Evolutionary conservation across 257 asterid species (phyloP), one percentile per base, ranked within the genome.

Genomic region (Craterostigma plantagineum): DNA sequence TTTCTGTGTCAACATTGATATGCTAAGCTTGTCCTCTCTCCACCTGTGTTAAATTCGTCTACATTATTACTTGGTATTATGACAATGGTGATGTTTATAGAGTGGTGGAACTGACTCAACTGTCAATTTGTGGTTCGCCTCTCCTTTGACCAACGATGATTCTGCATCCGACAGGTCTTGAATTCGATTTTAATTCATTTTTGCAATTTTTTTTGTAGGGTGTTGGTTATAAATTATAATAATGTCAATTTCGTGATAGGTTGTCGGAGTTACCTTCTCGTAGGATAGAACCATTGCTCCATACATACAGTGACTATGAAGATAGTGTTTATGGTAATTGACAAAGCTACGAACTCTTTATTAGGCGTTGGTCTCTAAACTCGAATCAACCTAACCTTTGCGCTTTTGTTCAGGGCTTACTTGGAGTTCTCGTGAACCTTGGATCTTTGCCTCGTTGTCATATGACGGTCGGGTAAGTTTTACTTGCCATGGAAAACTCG

Each of bases 81-180:
- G 56, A 42, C 51, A 40, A 35, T 51, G 52, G 41, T 54, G 60
- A 1, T 14, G 4, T 62, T 60, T 70, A 71, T 70, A 90, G 95
- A 90, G 95, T 69, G 81, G 84, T 65, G 99, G 99, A 62, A 90
- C 95, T 35, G 99, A 90, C 47, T 77, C 99, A 15, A 84, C 91
- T 58, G 94, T 90, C 59, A 83, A 77, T 69, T 60, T 90, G 58
- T 90, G 95, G 95, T 35, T 58, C 57, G 76, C 77, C 52, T 61
- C 83, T 51, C 61, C 69, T 50, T 62, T 72, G 46, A 51, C 53
- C 43, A 37, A 23, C 15, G 81, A 71, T 54, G 69, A 70, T 40
- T 51, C 57, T 27, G 37, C 63, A 13, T 52, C 72, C 23, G 66
- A 72, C 53, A 77, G 94, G 95, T 87, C 41, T 42, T 38, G 46